Base-by-base conservation (phyloP, 306 rosid species). In the Malus fusca region DNA sequence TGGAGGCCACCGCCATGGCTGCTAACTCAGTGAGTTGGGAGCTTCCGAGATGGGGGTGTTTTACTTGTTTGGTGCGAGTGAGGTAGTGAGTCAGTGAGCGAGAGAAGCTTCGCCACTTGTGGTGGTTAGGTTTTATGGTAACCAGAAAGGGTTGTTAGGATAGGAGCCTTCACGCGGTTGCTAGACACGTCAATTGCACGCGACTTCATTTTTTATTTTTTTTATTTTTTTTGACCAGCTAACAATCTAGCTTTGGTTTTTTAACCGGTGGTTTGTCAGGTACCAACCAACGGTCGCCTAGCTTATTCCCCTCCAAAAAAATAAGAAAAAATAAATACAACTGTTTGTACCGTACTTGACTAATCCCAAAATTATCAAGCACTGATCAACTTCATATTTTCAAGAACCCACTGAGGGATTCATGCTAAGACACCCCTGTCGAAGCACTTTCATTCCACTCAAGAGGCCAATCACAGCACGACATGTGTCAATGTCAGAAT, bases 1-100 rank as follows among this genome's bases (percentile, higher is more conserved):
- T 81, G 60, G 98, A 90, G 19, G 91, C 90, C 51, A 82, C 90
- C 71, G 97, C 97, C 97, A 92, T 92, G 19, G 55, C 18, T 51
- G 78, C 58, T 31, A 7, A 64, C 25, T 28, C 17, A 43, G 59
- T 5, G 25, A 46, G 18, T 62, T n/a, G 70, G 8, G 69, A 44
- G 71, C 62, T 71, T 71, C n/a, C 33, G 71, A 14, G 33, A 26
- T 23, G 31, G 6, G 14, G 43, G 62, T 7, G 8, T 73, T 73
- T n/a, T 59, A 5, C 23, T 33, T 55, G 14, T 42, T 13, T 19
- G 37, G 14, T 37, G 66, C 17, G 31, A 23, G 61, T 11, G 62
- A 58, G 72, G 4, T 72, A 48, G 72, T 71, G 66, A 48, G 52
- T 51, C 55, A 17, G 55, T 14, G 19, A 0, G 19, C 19, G 19